A percentile compares a stretch with the other conserved stretches of the same genome.
Evolutionary conservation across 257 asterid species (phyloP).

Genomic region (Fraxinus quadrangulata): DNA sequence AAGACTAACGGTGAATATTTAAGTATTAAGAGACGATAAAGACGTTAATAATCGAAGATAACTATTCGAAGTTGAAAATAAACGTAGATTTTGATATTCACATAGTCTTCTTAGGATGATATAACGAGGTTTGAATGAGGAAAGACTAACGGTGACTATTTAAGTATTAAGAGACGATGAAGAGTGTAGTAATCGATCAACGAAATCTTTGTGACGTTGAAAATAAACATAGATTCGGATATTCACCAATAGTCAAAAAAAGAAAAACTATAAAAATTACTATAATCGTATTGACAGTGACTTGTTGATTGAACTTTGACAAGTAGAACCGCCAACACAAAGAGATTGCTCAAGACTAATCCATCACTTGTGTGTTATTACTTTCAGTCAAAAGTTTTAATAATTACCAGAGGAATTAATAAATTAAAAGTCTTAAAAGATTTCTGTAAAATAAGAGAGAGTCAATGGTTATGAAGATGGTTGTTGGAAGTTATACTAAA

Average conservation of each 20-base stretch:
- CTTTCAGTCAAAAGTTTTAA: background rate
- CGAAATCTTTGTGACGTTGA: background rate
- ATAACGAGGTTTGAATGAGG: no score
- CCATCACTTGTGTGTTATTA: background rate
- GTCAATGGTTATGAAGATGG: background rate
- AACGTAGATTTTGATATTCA: background rate
- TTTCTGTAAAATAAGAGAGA: background rate
- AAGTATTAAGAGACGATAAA: no score
- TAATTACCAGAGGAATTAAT: background rate
- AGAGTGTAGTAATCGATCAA: background rate
- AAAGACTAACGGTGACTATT: no score
- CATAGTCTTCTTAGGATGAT: no score
- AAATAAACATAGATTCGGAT: background rate
- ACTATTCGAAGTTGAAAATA: background rate
- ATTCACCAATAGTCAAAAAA: background rate
- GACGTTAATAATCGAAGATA: background rate
- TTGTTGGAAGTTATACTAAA: background rate
- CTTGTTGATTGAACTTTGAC: background rate
- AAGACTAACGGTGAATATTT: no score
- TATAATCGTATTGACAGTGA: constrained; percentile 1
- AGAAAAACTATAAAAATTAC: no score
- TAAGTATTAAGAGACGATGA: background rate
- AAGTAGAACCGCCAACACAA: constrained; percentile 10
- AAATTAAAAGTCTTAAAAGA: background rate
- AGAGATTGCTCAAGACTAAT: background rate